These are phyloP conservation scores for Colletotrichum orchidophilum DNA, from an alignment of 2,329 filamentous ascomycete genomes.

Conservation along the genomic window DNA sequence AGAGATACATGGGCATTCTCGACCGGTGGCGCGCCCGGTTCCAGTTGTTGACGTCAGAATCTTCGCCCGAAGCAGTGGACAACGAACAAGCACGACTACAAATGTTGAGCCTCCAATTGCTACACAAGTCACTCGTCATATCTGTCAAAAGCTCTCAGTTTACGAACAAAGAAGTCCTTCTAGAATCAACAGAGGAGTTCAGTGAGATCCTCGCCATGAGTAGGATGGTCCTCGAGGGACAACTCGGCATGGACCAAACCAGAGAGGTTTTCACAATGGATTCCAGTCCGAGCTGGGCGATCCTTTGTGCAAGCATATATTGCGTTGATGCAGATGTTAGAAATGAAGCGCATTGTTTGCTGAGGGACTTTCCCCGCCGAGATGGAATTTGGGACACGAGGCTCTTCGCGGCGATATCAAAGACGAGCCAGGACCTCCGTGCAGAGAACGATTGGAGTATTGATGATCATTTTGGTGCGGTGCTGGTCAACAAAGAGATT, in stretches of 20 bases:
- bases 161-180: background rate
- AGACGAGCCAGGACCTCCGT: background rate
- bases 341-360: constrained; percentile 50
- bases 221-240: background rate
- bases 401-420: constrained; percentile 42
- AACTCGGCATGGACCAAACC: background rate
- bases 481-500: constrained; percentile 1
- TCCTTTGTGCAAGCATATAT: constrained; percentile 51
- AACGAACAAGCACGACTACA: background rate
- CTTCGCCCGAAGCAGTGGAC: background rate
- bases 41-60: background rate
- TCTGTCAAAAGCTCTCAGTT: constrained; percentile 1
- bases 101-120: background rate
- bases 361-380: constrained; percentile 52
- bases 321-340: constrained; percentile 49
- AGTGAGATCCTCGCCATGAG: background rate
- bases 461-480: background rate
- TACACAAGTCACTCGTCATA: constrained; percentile 12
- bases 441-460: background rate
- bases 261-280: constrained; percentile 25
- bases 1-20: constrained; percentile 32
- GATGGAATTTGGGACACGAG: constrained; percentile 55
- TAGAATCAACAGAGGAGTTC: background rate
- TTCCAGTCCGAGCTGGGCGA: constrained; percentile 43
- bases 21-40: background rate